Percentiles rank a stretch among this genome's conserved stretches.
Evolutionary conservation across 2,329 filamentous ascomycete species (phyloP).

Genomic region (Drechslera avenae): DNA sequence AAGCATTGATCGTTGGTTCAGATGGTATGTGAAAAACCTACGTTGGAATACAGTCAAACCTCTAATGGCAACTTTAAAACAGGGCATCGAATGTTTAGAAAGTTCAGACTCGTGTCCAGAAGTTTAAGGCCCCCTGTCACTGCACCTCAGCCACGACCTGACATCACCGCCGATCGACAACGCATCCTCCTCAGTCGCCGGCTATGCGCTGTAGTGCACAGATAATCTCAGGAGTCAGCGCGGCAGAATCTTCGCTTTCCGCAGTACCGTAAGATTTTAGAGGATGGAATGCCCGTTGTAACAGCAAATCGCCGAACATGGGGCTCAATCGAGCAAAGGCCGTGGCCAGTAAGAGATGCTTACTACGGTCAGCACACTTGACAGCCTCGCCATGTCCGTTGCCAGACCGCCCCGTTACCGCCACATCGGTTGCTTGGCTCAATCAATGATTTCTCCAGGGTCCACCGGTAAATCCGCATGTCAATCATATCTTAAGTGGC

Average conservation of each 20-base stretch:
- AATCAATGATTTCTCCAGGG: slow-evolving; percentile 7
- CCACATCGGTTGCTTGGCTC: slow-evolving; percentile 13
- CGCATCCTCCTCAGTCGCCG: slow-evolving; percentile 11
- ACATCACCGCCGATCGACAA: slow-evolving; percentile 15
- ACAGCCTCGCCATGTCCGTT: slow-evolving; percentile 22
- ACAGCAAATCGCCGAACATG: background rate
- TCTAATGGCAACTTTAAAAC: background rate
- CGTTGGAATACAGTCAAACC: background rate
- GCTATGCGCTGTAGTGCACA: slow-evolving; percentile 17
- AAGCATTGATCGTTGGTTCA: background rate
- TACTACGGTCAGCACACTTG: slow-evolving; percentile 21
- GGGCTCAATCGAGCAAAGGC: background rate
- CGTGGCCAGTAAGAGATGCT: slow-evolving; percentile 17
- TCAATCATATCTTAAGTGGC: slow-evolving; percentile 8
- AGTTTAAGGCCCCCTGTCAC: slow-evolving; percentile 6
- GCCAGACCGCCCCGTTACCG: slow-evolving; percentile 17
- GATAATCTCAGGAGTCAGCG: slow-evolving; percentile 3
- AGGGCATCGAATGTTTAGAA: slow-evolving; percentile 1
- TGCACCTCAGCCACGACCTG: slow-evolving; percentile 13
- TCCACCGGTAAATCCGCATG: slow-evolving; percentile 3
- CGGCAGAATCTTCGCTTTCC: background rate
- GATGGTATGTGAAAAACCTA: background rate
- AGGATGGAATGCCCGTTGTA: slow-evolving; percentile 2
- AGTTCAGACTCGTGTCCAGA: slow-evolving; percentile 1
- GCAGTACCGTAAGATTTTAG: slow-evolving; percentile 3